phyloP scores from a whole-genome alignment of 805 yeast species.

The Candida nitratophila region DNA sequence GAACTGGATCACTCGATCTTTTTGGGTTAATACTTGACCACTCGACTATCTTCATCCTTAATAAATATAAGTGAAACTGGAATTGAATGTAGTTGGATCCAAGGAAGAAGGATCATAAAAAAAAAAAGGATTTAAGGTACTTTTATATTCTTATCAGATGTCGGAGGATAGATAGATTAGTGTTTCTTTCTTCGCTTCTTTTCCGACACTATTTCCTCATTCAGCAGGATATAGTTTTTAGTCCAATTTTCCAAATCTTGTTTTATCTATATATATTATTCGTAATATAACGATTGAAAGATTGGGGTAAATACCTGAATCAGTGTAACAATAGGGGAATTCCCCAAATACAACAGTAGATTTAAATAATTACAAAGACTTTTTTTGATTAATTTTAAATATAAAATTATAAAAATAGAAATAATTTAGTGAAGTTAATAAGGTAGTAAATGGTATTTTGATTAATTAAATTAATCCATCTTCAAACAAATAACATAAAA shows the following conservation, averaged over 20 bases:
- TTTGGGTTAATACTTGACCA: background rate
- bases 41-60: background rate
- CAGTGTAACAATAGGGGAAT: too few species aligned
- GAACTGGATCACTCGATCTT: constrained; percentile 6
- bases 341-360: background rate
- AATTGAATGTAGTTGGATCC: too few species aligned
- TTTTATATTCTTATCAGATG: too few species aligned
- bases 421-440: background rate
- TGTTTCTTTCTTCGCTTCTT: too few species aligned
- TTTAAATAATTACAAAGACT: background rate
- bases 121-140: background rate
- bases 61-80: background rate
- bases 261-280: too few species aligned
- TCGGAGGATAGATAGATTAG: too few species aligned
- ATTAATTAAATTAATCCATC: background rate
- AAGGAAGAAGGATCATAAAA: too few species aligned
- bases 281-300: too few species aligned
- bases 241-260: too few species aligned
- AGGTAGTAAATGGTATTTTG: background rate
- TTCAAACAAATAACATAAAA: too few species aligned
- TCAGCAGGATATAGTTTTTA: too few species aligned
- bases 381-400: background rate
- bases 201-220: background rate
- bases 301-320: too few species aligned
- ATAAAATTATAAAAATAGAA: background rate